Percentiles rank a stretch among this genome's conserved stretches.
These are phyloP conservation scores for Coemansia sp. DNA, from an alignment of 192 early-diverging fungal species.

Conservation along the genomic window DNA sequence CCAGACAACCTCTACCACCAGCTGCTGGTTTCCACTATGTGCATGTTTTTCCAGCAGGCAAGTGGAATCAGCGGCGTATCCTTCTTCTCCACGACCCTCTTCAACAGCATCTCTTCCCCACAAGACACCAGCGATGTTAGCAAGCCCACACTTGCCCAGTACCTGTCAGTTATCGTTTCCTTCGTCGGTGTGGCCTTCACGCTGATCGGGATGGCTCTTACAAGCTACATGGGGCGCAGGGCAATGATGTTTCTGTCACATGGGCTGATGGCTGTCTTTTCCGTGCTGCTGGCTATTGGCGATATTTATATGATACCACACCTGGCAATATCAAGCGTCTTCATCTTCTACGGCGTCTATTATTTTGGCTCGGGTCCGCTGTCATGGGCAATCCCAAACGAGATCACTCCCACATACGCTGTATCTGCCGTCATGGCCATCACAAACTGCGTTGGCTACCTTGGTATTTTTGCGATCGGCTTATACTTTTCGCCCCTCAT, in stretches of 20 bases:
- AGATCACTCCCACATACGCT: constrained; percentile 73
- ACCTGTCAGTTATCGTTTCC: constrained; percentile 30
- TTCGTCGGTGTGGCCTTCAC: constrained; percentile 24
- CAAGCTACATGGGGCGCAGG: constrained; percentile 67
- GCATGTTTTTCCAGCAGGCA: constrained; percentile 74
- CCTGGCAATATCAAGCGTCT: constrained; percentile 61
- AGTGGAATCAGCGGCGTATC: constrained; percentile 78
- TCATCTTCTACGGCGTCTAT: constrained; percentile 68
- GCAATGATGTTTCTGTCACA: constrained; percentile 66
- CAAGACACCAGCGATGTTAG: background rate
- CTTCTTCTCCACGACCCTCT: constrained; percentile 77
- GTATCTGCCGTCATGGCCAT: constrained; percentile 63
- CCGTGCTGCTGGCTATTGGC: constrained; percentile 63
- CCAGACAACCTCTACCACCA: constrained; percentile 59
- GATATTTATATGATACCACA: constrained; percentile 43
- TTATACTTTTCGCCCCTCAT: constrained; percentile 56
- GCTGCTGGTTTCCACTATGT: constrained; percentile 58
- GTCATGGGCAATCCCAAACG: constrained; percentile 74
- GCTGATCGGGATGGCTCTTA: constrained; percentile 43
- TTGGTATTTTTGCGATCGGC: constrained; percentile 56
- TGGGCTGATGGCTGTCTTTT: constrained; percentile 58
- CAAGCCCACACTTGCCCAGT: constrained; percentile 38
- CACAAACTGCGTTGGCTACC: constrained; percentile 69
- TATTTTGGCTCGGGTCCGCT: constrained; percentile 75
- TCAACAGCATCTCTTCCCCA: constrained; percentile 27